phyloP scores from a whole-genome alignment of 176 grass and related monocot species.

The Poa pratensis region DNA sequence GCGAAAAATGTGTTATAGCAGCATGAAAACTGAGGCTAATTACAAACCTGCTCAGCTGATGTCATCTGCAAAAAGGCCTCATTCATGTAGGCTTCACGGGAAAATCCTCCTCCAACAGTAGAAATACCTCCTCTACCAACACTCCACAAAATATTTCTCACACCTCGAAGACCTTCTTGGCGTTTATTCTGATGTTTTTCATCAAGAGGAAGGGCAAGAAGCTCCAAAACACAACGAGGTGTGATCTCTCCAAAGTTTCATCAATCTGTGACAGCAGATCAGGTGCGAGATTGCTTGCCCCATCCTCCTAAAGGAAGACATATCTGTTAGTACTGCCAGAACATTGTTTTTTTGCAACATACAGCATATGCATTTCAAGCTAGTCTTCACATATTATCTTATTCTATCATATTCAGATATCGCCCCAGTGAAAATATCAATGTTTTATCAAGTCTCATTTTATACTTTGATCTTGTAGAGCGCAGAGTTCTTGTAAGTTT shows the following conservation, averaged over 20 bases:
- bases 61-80: constrained; percentile 89
- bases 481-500: not conserved
- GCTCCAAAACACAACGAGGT: constrained; percentile 82
- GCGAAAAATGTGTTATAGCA: not conserved
- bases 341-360: constrained; percentile 12
- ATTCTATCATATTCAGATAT: constrained; percentile 12
- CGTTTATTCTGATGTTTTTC: constrained; percentile 59
- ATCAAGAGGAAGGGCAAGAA: constrained; percentile 85
- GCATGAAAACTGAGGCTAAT: constrained; percentile 18
- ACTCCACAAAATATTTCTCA: constrained; percentile 87
- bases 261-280: constrained; percentile 85
- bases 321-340: constrained; percentile 28
- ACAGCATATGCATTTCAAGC: constrained; percentile 13
- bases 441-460: not conserved
- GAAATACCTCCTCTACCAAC: constrained; percentile 72
- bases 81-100: constrained; percentile 87
- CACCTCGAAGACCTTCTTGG: constrained; percentile 82
- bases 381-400: not conserved
- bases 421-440: constrained; percentile 10
- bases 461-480: not conserved
- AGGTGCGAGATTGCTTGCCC: constrained; percentile 90
- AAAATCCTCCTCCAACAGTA: constrained; percentile 91
- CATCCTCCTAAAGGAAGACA: constrained; percentile 69
- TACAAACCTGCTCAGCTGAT: constrained; percentile 79
- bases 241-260: constrained; percentile 95